phyloP scores from a whole-genome alignment of 176 grass and related monocot genomes.

The Thinopyrum elongatum region DNA sequence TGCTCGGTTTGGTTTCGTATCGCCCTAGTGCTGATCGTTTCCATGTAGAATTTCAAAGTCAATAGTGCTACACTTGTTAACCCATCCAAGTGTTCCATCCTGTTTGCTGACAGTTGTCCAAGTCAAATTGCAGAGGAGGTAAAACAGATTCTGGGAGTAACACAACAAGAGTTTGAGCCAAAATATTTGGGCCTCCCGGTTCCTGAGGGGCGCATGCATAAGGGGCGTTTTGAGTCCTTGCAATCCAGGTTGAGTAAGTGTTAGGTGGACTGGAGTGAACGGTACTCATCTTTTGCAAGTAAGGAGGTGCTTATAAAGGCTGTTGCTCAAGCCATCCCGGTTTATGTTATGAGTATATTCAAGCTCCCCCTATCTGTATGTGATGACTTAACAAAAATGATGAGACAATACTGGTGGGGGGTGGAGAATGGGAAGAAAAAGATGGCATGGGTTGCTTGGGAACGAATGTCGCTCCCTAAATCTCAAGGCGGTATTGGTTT shows the following conservation, averaged over 20 bases:
- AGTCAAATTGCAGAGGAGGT: not conserved
- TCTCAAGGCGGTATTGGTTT: not conserved
- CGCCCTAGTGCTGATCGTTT: too few relatives aligned
- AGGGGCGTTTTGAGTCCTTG: not conserved
- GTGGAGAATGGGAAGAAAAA: not conserved
- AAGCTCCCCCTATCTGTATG: not conserved
- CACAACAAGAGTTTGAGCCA: not conserved
- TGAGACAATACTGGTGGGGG: not conserved
- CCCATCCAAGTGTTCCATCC: not conserved
- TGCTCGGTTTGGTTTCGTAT: too few relatives aligned
- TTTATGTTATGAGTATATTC: not conserved
- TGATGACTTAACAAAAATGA: not conserved
- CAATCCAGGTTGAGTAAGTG: not conserved
- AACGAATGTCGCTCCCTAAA: not conserved
- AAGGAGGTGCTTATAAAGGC: not conserved
- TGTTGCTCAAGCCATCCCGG: not conserved
- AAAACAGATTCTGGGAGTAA: not conserved
- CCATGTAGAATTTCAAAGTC: too few relatives aligned
- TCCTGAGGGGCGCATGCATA: not conserved
- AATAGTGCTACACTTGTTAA: too few relatives aligned
- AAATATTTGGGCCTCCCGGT: not conserved
- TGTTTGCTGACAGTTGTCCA: not conserved
- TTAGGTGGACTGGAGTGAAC: not conserved
- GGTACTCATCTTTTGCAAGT: not conserved
- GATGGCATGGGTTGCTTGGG: not conserved